These are phyloP conservation scores for Wickerhamiella infanticola DNA, from an alignment of 1,139 yeast genomes.

Conservation along the genomic window DNA sequence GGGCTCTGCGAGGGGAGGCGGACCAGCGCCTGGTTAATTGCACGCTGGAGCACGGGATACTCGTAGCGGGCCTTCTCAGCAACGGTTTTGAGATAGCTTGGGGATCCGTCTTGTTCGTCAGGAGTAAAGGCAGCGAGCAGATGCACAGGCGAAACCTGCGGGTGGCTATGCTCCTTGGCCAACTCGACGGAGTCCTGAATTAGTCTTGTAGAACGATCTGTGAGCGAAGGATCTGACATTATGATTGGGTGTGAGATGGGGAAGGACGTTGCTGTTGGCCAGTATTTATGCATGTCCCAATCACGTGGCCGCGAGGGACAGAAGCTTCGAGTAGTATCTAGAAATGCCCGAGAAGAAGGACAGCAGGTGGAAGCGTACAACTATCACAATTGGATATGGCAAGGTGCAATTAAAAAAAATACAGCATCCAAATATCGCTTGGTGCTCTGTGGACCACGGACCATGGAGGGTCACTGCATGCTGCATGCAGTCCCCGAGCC, in stretches of 20 bases:
- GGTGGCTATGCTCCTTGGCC: constrained; percentile 71
- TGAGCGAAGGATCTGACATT: constrained; percentile 29
- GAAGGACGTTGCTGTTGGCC: background rate
- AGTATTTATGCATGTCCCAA: background rate
- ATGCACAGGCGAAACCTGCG: constrained; percentile 76
- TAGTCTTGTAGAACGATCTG: constrained; percentile 82
- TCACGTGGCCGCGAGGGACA: background rate
- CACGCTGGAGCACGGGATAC: constrained; percentile 63
- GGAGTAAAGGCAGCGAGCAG: constrained; percentile 85
- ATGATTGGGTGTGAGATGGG: background rate
- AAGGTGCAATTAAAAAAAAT: no score
- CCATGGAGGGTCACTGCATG: no score
- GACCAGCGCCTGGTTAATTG: constrained; percentile 67
- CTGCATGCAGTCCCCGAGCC: no score
- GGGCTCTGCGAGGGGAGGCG: constrained; percentile 80
- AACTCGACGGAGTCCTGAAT: constrained; percentile 65
- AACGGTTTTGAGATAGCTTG: constrained; percentile 66
- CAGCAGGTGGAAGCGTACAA: no score
- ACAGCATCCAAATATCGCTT: no score
- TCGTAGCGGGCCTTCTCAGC: constrained; percentile 81
- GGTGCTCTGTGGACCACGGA: no score
- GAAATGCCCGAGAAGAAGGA: no score
- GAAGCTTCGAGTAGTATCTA: background rate
- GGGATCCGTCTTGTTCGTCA: constrained; percentile 50
- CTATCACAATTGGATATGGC: no score